These are phyloP conservation scores for Sporothrix globosa DNA, from an alignment of 2,329 filamentous ascomycete species.

Conservation along the genomic window DNA sequence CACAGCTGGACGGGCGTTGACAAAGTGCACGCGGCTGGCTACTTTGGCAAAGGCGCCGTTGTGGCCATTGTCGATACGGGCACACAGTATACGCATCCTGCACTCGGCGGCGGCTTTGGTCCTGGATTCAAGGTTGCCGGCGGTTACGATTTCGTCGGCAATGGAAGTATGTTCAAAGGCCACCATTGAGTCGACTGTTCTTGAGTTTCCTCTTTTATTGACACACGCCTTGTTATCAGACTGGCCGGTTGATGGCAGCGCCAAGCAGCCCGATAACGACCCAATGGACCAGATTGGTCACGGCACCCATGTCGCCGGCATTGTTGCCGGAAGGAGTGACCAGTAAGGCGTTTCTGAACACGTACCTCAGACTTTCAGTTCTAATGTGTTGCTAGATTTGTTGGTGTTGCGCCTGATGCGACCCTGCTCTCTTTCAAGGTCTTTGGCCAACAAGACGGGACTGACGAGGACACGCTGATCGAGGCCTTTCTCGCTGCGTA, in stretches of 20 bases:
- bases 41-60: conserved; percentile 35
- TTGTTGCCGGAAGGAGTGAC: conserved; percentile 38
- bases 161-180: conserved; percentile 24
- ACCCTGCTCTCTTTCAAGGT: conserved; percentile 39
- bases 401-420: conserved; percentile 40
- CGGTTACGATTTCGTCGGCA: conserved; percentile 35
- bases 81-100: conserved; percentile 36
- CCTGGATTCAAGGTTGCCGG: conserved; percentile 34
- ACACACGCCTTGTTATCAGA: neutral
- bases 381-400: conserved; percentile 31
- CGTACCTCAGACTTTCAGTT: neutral
- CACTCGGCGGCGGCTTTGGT: conserved; percentile 35
- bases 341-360: neutral
- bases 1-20: conserved; percentile 37
- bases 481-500: conserved; percentile 63
- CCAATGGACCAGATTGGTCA: conserved; percentile 38
- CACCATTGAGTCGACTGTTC: neutral
- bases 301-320: conserved; percentile 40
- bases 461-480: conserved; percentile 59
- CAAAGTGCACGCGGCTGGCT: conserved; percentile 35
- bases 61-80: conserved; percentile 38
- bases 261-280: conserved; percentile 37
- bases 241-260: conserved; percentile 23
- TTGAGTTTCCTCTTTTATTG: too few species aligned
- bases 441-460: conserved; percentile 33